A percentile compares a stretch with the other conserved stretches of the same genome.
These are phyloP conservation scores for Adiantum capillusveneris DNA, from an alignment of 75 land plant genomes.

Conservation along the genomic window DNA sequence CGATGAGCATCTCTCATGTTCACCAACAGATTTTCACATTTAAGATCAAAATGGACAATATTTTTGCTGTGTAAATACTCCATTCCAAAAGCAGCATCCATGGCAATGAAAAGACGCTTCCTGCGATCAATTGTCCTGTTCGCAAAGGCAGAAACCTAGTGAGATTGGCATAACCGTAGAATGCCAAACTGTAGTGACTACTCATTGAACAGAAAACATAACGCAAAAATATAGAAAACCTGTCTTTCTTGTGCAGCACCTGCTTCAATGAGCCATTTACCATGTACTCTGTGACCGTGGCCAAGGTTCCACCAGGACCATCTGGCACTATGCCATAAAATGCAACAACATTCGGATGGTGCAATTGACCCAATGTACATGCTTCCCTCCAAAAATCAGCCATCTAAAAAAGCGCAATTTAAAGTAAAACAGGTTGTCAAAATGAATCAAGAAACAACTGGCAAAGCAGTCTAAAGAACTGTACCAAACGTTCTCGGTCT, in stretches of 20 bases:
- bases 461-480: background rate
- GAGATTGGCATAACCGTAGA: background rate
- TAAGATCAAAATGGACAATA: slow-evolving; percentile 94
- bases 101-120: slow-evolving; percentile 66
- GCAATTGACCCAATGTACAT: slow-evolving; percentile 63
- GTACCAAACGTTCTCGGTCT: slow-evolving; percentile 80
- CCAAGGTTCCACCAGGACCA: slow-evolving; percentile 88
- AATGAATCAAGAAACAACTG: background rate
- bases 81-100: slow-evolving; percentile 99
- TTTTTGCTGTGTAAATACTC: slow-evolving; percentile 84
- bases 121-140: slow-evolving; percentile 75
- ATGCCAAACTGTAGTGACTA: too few relatives aligned
- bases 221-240: slow-evolving; percentile 20
- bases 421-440: background rate
- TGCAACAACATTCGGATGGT: slow-evolving; percentile 95
- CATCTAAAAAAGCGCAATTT: slow-evolving; percentile 29
- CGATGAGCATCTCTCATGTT: slow-evolving; percentile 88
- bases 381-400: slow-evolving; percentile 95
- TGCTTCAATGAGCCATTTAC: slow-evolving; percentile 85
- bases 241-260: slow-evolving; percentile 74
- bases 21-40: slow-evolving; percentile 89
- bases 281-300: slow-evolving; percentile 94
- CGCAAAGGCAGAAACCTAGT: slow-evolving; percentile 4
- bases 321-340: slow-evolving; percentile 96
- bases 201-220: too few relatives aligned